phyloP scores from a whole-genome alignment of 2,329 filamentous ascomycete genomes.

The Trichoderma sp. region DNA sequence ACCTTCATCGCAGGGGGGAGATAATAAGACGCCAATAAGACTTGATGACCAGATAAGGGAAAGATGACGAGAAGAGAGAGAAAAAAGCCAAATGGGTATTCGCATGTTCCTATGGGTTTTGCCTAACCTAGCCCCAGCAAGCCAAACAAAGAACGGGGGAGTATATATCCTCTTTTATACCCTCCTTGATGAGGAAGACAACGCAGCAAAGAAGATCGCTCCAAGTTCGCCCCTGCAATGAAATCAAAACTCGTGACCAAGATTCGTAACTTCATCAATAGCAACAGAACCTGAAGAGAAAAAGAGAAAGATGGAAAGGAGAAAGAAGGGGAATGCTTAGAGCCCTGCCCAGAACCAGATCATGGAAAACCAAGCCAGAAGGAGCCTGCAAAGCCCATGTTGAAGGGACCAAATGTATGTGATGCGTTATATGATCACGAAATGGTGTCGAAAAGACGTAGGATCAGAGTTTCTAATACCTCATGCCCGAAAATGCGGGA shows the following conservation, averaged over 20 bases:
- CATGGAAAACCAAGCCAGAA: neutral
- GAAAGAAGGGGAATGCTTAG: no score
- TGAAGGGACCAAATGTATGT: neutral
- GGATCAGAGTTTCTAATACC: neutral
- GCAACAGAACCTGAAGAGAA: neutral
- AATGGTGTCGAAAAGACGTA: neutral
- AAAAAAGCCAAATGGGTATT: slow-evolving; percentile 16
- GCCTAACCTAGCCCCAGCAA: neutral
- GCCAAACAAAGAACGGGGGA: neutral
- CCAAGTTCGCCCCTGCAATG: neutral
- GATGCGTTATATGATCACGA: neutral
- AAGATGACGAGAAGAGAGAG: neutral
- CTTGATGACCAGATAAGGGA: no score
- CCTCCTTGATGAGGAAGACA: no score
- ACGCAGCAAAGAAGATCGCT: neutral
- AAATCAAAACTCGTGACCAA: neutral
- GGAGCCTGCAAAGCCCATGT: neutral
- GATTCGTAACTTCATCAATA: neutral
- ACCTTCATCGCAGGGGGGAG: no score
- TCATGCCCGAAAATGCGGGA: neutral
- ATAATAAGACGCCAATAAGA: no score
- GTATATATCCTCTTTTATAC: slow-evolving; percentile 2
- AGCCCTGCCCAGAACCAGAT: neutral
- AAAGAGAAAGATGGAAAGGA: no score
- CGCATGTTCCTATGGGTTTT: neutral